phyloP scores from a whole-genome alignment of 805 yeast species.

The Myxozyma neglecta region DNA sequence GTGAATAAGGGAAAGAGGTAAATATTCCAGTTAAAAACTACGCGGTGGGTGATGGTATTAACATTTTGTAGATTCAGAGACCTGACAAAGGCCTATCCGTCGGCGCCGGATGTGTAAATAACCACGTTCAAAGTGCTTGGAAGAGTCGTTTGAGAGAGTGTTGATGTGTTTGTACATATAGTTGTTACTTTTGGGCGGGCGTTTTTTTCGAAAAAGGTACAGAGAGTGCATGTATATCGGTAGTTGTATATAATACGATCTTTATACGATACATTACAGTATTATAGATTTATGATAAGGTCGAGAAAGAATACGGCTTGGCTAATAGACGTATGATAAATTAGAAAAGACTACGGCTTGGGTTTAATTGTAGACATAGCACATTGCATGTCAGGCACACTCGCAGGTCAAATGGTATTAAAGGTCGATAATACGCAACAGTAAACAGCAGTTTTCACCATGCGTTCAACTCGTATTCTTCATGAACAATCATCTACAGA shows the following conservation, averaged over 20 bases:
- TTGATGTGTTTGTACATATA: neutral
- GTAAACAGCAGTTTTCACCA: no score
- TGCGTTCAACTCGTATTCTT: no score
- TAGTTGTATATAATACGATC: neutral
- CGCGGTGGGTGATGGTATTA: neutral
- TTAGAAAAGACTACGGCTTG: no score
- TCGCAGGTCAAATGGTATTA: no score
- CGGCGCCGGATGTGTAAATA: neutral
- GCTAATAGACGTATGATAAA: no score
- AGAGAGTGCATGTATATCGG: neutral
- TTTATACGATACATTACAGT: no score
- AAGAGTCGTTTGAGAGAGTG: neutral
- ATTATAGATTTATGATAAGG: no score
- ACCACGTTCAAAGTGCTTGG: neutral
- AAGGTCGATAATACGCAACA: no score
- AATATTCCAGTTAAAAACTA: neutral
- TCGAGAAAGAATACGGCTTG: no score
- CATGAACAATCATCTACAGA: neutral
- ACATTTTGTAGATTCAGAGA: neutral
- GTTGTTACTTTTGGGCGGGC: neutral
- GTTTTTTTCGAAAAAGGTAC: neutral
- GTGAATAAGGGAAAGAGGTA: slow-evolving; percentile 11
- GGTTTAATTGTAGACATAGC: no score
- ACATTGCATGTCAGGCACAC: no score
- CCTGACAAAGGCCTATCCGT: neutral